Conservation (phyloP, 352 stramenopile species). For the Globisporangium middletonii region DNA sequence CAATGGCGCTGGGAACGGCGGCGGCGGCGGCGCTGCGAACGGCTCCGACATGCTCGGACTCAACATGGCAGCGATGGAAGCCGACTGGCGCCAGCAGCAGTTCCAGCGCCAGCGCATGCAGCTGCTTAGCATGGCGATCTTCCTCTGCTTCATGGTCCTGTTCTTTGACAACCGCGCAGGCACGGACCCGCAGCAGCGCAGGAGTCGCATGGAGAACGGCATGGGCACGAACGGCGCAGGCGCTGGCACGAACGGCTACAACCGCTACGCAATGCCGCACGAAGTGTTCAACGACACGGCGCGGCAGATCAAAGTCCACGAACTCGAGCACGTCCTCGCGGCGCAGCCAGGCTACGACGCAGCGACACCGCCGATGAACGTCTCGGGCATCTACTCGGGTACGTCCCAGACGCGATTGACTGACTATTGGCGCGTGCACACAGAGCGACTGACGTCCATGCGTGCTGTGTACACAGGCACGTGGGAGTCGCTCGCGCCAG, state of each 20-base stretch:
- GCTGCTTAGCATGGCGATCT: conserved; percentile 84
- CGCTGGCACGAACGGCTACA: conserved; percentile 15
- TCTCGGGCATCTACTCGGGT: conserved; percentile 79
- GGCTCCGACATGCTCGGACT: conserved; percentile 29
- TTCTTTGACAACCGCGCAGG: conserved; percentile 79
- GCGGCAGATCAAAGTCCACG: conserved; percentile 34
- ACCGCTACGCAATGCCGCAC: conserved; percentile 33
- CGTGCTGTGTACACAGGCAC: conserved; percentile 19
- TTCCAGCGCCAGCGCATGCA: conserved; percentile 87
- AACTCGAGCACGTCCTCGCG: conserved; percentile 45
- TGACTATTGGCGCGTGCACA: no score
- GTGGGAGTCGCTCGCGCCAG: conserved; percentile 49
- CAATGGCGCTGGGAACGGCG: background rate
- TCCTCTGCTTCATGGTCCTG: conserved; percentile 83
- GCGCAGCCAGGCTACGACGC: conserved; percentile 39
- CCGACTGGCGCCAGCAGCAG: conserved; percentile 78
- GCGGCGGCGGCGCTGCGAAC: background rate
- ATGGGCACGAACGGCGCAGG: conserved; percentile 10
- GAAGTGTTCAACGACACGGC: conserved; percentile 65
- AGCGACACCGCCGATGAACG: conserved; percentile 40
- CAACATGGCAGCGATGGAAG: conserved; percentile 64
- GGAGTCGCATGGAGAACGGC: conserved; percentile 12
- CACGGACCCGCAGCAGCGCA: conserved; percentile 22
- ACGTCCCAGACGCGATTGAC: background rate
- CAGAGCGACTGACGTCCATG: no score